A percentile compares a stretch with the other conserved stretches of the same genome.
These are phyloP conservation scores for Fusarium anthophilum DNA, from an alignment of 2,329 filamentous ascomycete species.

Conservation along the genomic window DNA sequence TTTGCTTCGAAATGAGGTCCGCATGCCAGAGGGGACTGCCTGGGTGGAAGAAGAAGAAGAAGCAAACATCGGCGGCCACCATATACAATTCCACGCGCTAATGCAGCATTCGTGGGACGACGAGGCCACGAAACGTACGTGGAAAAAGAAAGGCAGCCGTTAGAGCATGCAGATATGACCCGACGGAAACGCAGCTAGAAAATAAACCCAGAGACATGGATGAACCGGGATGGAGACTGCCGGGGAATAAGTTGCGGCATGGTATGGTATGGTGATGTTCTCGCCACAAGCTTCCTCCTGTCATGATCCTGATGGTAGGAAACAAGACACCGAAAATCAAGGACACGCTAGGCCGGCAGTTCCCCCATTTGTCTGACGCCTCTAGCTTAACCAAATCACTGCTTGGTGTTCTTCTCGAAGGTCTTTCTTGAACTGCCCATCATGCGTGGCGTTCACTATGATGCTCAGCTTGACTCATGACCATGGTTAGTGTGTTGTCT, in stretches of 20 bases:
- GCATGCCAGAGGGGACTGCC: constrained; percentile 9
- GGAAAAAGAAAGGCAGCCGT: constrained; percentile 30
- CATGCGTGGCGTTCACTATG: constrained; percentile 16
- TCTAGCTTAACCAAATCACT: constrained; percentile 17
- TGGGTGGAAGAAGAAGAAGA: constrained; percentile 17
- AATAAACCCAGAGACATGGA: constrained; percentile 12
- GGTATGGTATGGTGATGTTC: not conserved
- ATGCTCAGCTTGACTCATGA: constrained; percentile 19
- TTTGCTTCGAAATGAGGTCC: not conserved
- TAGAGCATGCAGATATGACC: constrained; percentile 23
- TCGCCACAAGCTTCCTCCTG: not conserved
- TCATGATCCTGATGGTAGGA: not conserved
- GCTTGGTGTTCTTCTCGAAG: constrained; percentile 31
- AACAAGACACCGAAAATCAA: not conserved
- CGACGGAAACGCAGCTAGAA: constrained; percentile 32
- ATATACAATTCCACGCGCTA: constrained; percentile 17
- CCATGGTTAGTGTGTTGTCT: not conserved
- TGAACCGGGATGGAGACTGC: not conserved
- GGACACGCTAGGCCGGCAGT: not conserved
- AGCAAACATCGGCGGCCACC: constrained; percentile 21
- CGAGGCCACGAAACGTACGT: constrained; percentile 37
- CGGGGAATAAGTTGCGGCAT: not conserved
- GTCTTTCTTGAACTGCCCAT: constrained; percentile 22
- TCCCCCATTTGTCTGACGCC: not conserved
- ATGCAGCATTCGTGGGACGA: constrained; percentile 35